Conservation (phyloP, 2,329 filamentous ascomycete species). For the Exophiala mesophila region DNA sequence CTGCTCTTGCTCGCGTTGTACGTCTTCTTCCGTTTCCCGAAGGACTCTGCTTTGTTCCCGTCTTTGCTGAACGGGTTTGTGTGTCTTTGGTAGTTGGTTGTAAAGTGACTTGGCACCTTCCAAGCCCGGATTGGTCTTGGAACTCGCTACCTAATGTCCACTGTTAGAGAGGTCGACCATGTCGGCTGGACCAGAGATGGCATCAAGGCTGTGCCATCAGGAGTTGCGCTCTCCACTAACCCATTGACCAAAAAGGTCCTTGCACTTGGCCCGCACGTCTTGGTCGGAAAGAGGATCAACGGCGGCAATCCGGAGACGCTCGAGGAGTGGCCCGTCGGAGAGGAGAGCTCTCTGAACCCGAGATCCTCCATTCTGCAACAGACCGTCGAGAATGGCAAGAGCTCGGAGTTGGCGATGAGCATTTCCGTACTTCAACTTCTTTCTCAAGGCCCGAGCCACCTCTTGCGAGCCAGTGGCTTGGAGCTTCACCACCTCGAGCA, state of each 20-base stretch:
- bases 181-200: neutral
- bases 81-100: constrained; percentile 60
- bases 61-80: constrained; percentile 58
- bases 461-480: constrained; percentile 82
- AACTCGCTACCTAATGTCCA: constrained; percentile 52
- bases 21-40: constrained; percentile 68
- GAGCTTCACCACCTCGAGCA: constrained; percentile 89
- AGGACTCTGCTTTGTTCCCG: constrained; percentile 80
- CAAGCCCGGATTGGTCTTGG: constrained; percentile 74
- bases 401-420: constrained; percentile 88
- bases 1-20: constrained; percentile 50
- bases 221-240: constrained; percentile 4
- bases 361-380: constrained; percentile 89
- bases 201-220: constrained; percentile 2
- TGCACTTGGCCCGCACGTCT: constrained; percentile 83
- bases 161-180: constrained; percentile 27
- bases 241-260: constrained; percentile 82
- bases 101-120: constrained; percentile 76
- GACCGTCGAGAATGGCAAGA: constrained; percentile 79
- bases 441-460: constrained; percentile 84
- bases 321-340: constrained; percentile 83
- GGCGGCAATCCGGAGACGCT: constrained; percentile 81
- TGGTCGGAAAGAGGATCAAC: constrained; percentile 79
- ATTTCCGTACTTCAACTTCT: constrained; percentile 98
- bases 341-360: constrained; percentile 76